phyloP scores from a whole-genome alignment of 2,329 filamentous ascomycete genomes.

The Clarireedia homoeocarpa region DNA sequence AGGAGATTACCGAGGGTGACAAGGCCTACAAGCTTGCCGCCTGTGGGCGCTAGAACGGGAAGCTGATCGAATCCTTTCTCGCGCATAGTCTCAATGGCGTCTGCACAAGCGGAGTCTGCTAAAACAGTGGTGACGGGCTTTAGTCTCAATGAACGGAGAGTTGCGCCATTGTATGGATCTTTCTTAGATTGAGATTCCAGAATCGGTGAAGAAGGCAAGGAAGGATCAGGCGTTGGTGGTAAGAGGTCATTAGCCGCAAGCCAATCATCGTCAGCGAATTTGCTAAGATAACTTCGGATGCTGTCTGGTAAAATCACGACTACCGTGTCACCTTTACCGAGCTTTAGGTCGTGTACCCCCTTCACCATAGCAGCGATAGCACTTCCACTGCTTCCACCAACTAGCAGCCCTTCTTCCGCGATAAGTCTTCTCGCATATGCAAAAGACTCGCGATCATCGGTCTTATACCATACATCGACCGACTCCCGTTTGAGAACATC shows the following conservation, averaged over 20 bases:
- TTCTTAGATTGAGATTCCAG: slow-evolving; percentile 32
- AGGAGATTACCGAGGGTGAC: slow-evolving; percentile 93
- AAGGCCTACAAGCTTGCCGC: slow-evolving; percentile 74
- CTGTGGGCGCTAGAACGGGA: slow-evolving; percentile 68
- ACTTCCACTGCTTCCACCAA: slow-evolving; percentile 88
- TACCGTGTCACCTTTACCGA: slow-evolving; percentile 76
- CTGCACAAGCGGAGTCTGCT: slow-evolving; percentile 62
- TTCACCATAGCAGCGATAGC: slow-evolving; percentile 76
- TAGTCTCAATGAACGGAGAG: slow-evolving; percentile 73
- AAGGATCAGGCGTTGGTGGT: slow-evolving; percentile 46
- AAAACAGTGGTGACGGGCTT: slow-evolving; percentile 89
- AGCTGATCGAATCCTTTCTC: slow-evolving; percentile 98
- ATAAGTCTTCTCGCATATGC: slow-evolving; percentile 84
- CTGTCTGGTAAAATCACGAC: slow-evolving; percentile 92
- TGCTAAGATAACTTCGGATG: slow-evolving; percentile 94
- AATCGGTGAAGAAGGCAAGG: slow-evolving; percentile 32
- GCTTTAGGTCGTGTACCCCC: slow-evolving; percentile 67
- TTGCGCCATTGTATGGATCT: slow-evolving; percentile 71
- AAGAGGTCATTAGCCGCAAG: slow-evolving; percentile 92
- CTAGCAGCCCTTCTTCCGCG: slow-evolving; percentile 85
- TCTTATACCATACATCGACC: slow-evolving; percentile 98
- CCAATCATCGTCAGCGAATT: slow-evolving; percentile 99
- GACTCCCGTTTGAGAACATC: slow-evolving; percentile 75
- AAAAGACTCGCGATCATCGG: slow-evolving; percentile 86
- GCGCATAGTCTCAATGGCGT: slow-evolving; percentile 95